phyloP scores from a whole-genome alignment of 23 red algal species.

The Gracilaria gracilis region DNA sequence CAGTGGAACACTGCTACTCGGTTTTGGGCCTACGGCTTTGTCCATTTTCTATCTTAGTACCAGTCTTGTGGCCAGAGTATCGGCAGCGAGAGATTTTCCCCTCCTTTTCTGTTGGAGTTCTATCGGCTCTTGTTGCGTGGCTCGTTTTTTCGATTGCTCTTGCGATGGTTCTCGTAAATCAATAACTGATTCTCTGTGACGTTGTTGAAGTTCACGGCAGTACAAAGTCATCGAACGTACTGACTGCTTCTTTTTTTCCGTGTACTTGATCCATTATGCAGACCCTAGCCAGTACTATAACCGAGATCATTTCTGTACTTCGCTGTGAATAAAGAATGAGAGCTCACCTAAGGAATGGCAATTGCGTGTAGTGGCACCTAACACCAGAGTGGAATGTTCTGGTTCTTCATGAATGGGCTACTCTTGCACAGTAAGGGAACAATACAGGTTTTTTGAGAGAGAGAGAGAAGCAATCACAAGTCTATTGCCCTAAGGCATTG shows the following conservation, averaged over 20 bases:
- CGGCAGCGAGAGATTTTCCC: neutral
- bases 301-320: no score
- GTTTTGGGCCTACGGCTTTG: conserved; percentile 10
- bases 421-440: no score
- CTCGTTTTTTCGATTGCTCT: conserved; percentile 15
- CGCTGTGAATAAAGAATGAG: no score
- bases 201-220: neutral
- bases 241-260: neutral
- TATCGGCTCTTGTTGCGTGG: conserved; percentile 14
- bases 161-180: conserved; percentile 2
- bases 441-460: no score
- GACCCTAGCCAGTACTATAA: no score
- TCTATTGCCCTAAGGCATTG: no score
- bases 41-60: conserved; percentile 7
- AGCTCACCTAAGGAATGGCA: no score
- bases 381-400: no score
- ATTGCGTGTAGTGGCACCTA: no score
- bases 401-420: no score
- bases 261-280: neutral
- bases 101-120: neutral
- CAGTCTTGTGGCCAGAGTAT: conserved; percentile 6
- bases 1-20: conserved; percentile 6
- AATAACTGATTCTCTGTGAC: neutral
- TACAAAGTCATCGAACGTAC: neutral
- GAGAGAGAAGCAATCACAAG: no score